Conservation (phyloP, 192 early-diverging fungal genomes). For the Podila epicladia region DNA sequence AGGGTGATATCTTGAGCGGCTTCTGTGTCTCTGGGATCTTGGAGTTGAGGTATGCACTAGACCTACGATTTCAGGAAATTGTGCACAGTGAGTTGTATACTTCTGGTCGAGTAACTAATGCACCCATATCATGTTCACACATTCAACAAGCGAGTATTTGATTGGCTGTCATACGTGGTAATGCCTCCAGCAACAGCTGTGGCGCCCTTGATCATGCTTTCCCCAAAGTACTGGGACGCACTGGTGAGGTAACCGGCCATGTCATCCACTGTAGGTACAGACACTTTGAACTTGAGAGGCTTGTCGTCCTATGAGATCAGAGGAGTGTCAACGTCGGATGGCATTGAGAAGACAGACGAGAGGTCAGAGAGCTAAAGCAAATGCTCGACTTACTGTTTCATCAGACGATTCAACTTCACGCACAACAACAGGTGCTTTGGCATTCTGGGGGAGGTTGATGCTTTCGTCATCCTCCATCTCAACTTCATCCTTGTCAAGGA, state of each 20-base stretch:
- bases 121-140: no score
- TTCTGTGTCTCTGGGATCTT: constrained; percentile 43
- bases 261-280: constrained; percentile 39
- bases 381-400: constrained; percentile 10
- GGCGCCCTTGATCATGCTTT: constrained; percentile 37
- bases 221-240: constrained; percentile 43
- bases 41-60: constrained; percentile 31
- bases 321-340: no score
- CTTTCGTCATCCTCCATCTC: constrained; percentile 37
- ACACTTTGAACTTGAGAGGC: constrained; percentile 30
- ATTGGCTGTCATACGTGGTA: constrained; percentile 2
- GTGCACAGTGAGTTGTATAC: no score
- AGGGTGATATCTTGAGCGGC: constrained; percentile 37
- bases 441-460: constrained; percentile 31
- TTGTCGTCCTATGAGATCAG: constrained; percentile 11
- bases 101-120: no score
- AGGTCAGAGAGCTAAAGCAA: neutral
- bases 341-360: neutral
- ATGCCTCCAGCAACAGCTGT: constrained; percentile 43
- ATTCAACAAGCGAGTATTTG: no score
- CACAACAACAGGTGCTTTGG: constrained; percentile 42
- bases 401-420: constrained; percentile 21
- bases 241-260: constrained; percentile 43
- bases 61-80: neutral
- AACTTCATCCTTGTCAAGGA: constrained; percentile 29